A percentile compares a stretch with the other conserved stretches of the same genome.
Evolutionary conservation across 2,329 filamentous ascomycete genomes (phyloP).

Genomic region (Trichoderma oligosporum): DNA sequence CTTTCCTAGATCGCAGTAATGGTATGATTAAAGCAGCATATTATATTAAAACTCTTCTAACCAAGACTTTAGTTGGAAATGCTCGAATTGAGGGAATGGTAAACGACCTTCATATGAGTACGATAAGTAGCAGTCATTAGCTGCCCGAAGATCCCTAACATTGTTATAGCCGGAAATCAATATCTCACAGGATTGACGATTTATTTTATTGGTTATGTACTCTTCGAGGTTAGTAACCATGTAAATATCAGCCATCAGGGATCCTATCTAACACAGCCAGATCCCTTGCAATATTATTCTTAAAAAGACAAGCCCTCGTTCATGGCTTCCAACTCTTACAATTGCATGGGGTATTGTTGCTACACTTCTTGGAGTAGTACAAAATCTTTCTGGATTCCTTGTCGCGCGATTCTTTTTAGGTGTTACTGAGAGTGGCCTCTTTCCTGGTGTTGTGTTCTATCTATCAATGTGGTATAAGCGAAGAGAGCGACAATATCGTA

Average conservation of each 20-base stretch:
- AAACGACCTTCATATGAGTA: conserved; percentile 51
- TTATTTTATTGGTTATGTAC: conserved; percentile 60
- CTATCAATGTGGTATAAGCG: conserved; percentile 55
- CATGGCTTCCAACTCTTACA: conserved; percentile 57
- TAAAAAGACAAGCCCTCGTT: conserved; percentile 54
- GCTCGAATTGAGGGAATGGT: conserved; percentile 54
- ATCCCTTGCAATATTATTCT: conserved; percentile 61
- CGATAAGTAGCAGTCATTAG: not conserved
- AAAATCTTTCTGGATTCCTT: conserved; percentile 49
- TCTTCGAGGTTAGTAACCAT: conserved; percentile 46
- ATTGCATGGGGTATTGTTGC: conserved; percentile 54
- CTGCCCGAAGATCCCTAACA: not conserved
- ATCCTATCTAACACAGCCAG: conserved; percentile 26
- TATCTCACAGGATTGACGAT: conserved; percentile 64
- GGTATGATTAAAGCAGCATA: conserved; percentile 38
- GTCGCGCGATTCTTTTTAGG: conserved; percentile 54
- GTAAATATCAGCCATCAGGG: not conserved
- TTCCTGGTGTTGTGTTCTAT: conserved; percentile 49
- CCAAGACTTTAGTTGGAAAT: conserved; percentile 48
- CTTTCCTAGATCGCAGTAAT: conserved; percentile 57
- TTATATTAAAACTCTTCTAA: conserved; percentile 28
- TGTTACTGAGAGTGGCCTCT: conserved; percentile 50
- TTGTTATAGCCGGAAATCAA: conserved; percentile 49
- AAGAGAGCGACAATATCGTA: conserved; percentile 51
- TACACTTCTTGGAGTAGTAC: conserved; percentile 47